Base-by-base conservation (phyloP, 1,284 basidiomycete species). In the Kalmanozyma brasiliensis region DNA sequence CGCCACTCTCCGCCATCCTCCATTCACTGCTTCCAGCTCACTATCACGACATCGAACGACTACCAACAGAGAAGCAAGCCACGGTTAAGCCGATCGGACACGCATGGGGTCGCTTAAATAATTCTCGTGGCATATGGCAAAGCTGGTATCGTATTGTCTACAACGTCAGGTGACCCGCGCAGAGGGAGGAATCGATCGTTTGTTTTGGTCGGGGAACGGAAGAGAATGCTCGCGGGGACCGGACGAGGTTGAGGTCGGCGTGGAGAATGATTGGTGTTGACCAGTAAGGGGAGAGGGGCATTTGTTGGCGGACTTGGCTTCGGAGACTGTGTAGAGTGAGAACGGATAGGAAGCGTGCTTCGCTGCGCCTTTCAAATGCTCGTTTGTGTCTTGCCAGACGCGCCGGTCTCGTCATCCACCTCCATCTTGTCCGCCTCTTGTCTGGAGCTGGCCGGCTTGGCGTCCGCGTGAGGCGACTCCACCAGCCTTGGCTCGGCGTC, bases 61-160 rank as follows among this genome's bases (percentile, higher is more conserved):
- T 16, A 34, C 17, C 14, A 22, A 26, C 36, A 24, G 20, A 30
- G 24, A 43, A 24, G 37, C 40, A 34, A 49, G 35, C 34, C 34
- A 36, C 43, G n/a, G n/a, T n/a, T n/a, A n/a, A n/a, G n/a, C n/a
- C n/a, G n/a, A n/a, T n/a, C n/a, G n/a, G n/a, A 52, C 23, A 55
- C 42, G 36, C 49, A 23, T 33, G 52, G 45, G 56, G 53, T 51
- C 51, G 46, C 61, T 37, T 46, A 40, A 14, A 16, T 19, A 23
- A 33, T 46, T 64, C 55, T 64, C 61, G 61, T 64, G 55, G n/a
- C 61, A 63, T 29, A 40, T 63, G 61, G 61, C 53, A 64, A 63
- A 52, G 51, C 55, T 64, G 61, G 61, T 64, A 64, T 64, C 55
- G 61, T 64, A 64, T 46, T 57, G 61, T 58, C 61, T 64, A 64